phyloP scores from a whole-genome alignment of 2,329 filamentous ascomycete genomes.

The Venturia pyrina region DNA sequence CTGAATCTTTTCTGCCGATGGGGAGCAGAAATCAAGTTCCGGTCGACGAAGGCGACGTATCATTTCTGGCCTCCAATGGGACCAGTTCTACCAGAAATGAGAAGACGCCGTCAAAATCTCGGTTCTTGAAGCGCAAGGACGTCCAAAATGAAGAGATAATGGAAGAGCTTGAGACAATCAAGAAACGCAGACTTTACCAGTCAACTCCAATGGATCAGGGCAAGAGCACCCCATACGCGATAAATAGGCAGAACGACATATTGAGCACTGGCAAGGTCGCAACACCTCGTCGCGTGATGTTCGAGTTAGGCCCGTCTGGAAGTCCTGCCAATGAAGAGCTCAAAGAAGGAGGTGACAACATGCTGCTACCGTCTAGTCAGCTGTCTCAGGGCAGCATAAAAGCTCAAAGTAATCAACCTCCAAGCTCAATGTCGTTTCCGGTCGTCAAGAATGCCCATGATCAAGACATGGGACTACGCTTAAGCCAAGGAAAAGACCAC shows the following conservation, averaged over 20 bases:
- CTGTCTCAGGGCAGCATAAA: constrained; percentile 32
- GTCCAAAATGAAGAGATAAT: neutral
- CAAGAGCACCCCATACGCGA: neutral
- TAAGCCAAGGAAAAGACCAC: constrained; percentile 55
- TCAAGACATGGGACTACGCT: constrained; percentile 48
- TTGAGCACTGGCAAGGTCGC: constrained; percentile 1
- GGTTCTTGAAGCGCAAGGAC: constrained; percentile 16
- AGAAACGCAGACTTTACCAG: constrained; percentile 6
- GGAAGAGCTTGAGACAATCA: constrained; percentile 10
- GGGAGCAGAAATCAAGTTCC: neutral
- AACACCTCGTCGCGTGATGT: constrained; percentile 7
- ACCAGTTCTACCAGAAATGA: neutral
- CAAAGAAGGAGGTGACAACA: neutral
- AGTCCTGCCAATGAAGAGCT: neutral
- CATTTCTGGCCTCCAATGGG: neutral
- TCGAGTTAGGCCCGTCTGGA: neutral
- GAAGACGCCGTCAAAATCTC: constrained; percentile 15
- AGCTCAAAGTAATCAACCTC: constrained; percentile 26
- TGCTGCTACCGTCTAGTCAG: constrained; percentile 15
- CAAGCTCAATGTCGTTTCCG: constrained; percentile 51
- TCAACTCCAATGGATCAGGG: neutral
- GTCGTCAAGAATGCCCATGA: constrained; percentile 70
- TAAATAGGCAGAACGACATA: neutral
- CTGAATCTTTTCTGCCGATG: neutral
- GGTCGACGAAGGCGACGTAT: neutral